These are phyloP conservation scores for Angomonas deanei DNA, from an alignment of 208 protist species.

Conservation along the genomic window DNA sequence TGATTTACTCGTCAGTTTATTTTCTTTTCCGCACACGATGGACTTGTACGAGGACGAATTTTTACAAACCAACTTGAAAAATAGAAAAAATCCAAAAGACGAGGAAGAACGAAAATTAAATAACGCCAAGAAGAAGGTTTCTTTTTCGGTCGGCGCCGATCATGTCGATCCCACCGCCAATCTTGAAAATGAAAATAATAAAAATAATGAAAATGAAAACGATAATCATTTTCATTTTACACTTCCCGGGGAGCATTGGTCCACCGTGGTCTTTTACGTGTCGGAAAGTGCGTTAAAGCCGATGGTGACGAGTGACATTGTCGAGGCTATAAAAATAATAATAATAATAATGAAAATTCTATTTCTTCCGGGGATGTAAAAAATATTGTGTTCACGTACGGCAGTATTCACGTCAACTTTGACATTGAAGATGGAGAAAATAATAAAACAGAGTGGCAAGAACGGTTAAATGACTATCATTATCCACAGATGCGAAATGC, in stretches of 20 bases:
- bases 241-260: conserved; percentile 8
- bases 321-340: too few species aligned
- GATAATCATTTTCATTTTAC: not conserved
- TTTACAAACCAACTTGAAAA: conserved; percentile 10
- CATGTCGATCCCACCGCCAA: too few species aligned
- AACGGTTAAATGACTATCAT: not conserved
- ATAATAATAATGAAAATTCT: too few species aligned
- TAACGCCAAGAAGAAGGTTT: not conserved
- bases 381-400: not conserved
- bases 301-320: not conserved
- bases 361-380: not conserved
- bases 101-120: not conserved
- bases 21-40: conserved; percentile 25
- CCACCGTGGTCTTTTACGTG: conserved; percentile 14
- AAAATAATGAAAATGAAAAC: not conserved
- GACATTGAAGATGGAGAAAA: not conserved
- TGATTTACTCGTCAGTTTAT: conserved; percentile 26
- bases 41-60: conserved; percentile 37
- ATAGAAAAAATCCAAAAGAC: conserved; percentile 19
- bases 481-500: not conserved
- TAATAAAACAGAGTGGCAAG: not conserved
- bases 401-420: not conserved
- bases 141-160: too few species aligned
- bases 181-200: not conserved
- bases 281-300: conserved; percentile 6